Percentiles rank a stretch among this genome's conserved stretches.
phyloP scores from a whole-genome alignment of 2,329 filamentous ascomycete species.

The Cordyceps militaris region DNA sequence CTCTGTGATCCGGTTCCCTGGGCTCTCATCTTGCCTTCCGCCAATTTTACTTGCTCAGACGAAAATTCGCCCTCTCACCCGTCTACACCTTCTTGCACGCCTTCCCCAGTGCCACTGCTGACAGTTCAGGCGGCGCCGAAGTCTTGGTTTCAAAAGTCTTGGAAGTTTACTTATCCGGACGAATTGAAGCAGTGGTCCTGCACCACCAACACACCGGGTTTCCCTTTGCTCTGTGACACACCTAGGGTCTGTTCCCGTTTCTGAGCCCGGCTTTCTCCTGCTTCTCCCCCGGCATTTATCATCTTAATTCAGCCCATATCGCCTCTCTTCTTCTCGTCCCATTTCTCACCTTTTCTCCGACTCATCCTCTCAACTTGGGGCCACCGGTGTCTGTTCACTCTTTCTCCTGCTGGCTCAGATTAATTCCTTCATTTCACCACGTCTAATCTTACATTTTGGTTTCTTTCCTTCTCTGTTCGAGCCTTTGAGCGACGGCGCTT shows the following conservation, averaged over 20 bases:
- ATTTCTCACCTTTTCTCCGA: slow-evolving; percentile 19
- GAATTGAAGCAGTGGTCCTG: slow-evolving; percentile 9
- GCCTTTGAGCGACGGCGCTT: neutral
- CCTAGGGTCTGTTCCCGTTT: slow-evolving; percentile 7
- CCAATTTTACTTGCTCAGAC: slow-evolving; percentile 6
- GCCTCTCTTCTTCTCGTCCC: slow-evolving; percentile 14
- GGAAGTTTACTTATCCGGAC: neutral
- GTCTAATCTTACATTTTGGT: slow-evolving; percentile 9
- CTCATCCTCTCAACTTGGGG: slow-evolving; percentile 10
- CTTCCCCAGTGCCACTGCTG: neutral
- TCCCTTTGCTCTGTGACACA: slow-evolving; percentile 10
- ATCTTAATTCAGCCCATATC: slow-evolving; percentile 9
- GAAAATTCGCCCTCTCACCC: neutral
- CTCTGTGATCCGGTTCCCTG: neutral
- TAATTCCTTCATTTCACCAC: slow-evolving; percentile 30
- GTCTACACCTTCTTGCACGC: neutral
- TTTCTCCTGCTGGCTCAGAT: slow-evolving; percentile 53
- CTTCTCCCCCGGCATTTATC: slow-evolving; percentile 8
- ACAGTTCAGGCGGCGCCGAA: neutral
- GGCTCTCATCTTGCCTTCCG: neutral
- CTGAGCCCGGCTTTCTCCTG: neutral
- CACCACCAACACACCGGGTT: slow-evolving; percentile 9
- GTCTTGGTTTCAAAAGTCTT: slow-evolving; percentile 7
- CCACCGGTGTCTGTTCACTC: slow-evolving; percentile 18
- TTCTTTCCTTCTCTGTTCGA: neutral